Evolutionary conservation across 768 basidiomycete genomes (phyloP).

Genomic region (Mycena belliarum): DNA sequence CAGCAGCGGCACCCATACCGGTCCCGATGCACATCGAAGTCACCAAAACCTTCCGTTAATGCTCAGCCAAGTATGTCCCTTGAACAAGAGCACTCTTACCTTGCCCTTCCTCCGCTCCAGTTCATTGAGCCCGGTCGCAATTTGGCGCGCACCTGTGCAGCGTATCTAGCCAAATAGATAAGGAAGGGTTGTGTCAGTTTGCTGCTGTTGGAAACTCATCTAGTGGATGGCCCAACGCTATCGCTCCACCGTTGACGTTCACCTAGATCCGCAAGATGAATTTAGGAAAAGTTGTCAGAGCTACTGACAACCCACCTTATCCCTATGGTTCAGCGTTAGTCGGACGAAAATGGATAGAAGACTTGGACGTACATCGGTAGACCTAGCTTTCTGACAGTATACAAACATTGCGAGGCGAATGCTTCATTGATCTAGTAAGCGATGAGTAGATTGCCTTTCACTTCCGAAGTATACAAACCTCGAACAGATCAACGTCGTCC

Average conservation of each 20-base stretch:
- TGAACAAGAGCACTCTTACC: conserved; percentile 38
- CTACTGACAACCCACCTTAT: conserved; percentile 32
- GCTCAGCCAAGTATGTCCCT: background rate
- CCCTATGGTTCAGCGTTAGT: conserved; percentile 25
- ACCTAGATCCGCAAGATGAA: conserved; percentile 59
- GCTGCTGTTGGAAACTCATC: conserved; percentile 49
- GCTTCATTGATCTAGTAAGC: conserved; percentile 80
- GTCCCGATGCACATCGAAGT: conserved; percentile 89
- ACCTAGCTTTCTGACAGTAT: conserved; percentile 65
- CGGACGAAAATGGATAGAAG: background rate
- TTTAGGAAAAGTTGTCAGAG: background rate
- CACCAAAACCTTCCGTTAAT: conserved; percentile 60
- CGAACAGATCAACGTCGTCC: conserved; percentile 77
- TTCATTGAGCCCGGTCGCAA: conserved; percentile 81
- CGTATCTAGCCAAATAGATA: conserved; percentile 42
- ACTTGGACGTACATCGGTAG: conserved; percentile 42
- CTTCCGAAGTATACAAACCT: conserved; percentile 44
- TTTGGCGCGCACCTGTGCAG: conserved; percentile 81
- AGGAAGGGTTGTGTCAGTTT: conserved; percentile 4
- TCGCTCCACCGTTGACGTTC: conserved; percentile 90
- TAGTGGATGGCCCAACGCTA: conserved; percentile 82
- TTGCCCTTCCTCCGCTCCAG: conserved; percentile 69
- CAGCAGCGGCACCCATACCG: conserved; percentile 88
- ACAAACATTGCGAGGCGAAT: conserved; percentile 82
- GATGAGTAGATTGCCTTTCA: background rate